Base-by-base conservation (phyloP, 495 filamentous ascomycete genomes). In the Aspergillus sparsus region DNA sequence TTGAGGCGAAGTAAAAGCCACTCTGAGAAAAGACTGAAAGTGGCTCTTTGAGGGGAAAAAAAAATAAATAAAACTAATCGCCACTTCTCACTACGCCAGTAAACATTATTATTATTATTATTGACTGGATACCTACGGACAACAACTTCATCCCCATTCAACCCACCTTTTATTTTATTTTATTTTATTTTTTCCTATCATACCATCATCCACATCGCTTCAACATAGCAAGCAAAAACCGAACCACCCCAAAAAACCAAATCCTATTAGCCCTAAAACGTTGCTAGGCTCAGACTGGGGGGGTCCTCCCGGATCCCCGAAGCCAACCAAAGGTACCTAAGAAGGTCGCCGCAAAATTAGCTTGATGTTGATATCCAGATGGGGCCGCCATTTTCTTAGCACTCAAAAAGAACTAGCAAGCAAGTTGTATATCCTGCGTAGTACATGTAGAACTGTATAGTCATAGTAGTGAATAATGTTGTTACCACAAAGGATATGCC, bases 1-100 rank as follows among this genome's bases (percentile, higher is more conserved):
- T 45, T 45, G 9, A 18, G 36, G 50, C 42, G 56, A 36, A 55
- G 49, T 27, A 27, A 27, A 60, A 64, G 53, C 33, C 49, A 61
- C 57, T 53, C 57, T 27, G 21, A 27, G 21, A 27, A 1, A 3
- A 27, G 21, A 27, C 21, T 27, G n/a, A n/a, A 27, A 27, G 21
- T 27, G 21, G 21, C 21, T 27, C 21, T 27, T 27, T 27, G 21
- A 27, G 21, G 21, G 1, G 21, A 27, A 27, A 27, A 27, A 27
- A 27, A 27, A 27, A 27, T 1, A 27, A 27, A 1, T 3, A 27
- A 27, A 27, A 27, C 21, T 3, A 27, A 27, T 27, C 21, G 3
- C 21, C 21, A 1, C 21, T 3, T 27, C 21, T 27, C 21, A 27
- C 21, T 27, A 27, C 21, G 3, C 21, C 1, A 27, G 3, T 27